phyloP scores from a whole-genome alignment of 208 protist species.

The Herpetomonas muscarum region DNA sequence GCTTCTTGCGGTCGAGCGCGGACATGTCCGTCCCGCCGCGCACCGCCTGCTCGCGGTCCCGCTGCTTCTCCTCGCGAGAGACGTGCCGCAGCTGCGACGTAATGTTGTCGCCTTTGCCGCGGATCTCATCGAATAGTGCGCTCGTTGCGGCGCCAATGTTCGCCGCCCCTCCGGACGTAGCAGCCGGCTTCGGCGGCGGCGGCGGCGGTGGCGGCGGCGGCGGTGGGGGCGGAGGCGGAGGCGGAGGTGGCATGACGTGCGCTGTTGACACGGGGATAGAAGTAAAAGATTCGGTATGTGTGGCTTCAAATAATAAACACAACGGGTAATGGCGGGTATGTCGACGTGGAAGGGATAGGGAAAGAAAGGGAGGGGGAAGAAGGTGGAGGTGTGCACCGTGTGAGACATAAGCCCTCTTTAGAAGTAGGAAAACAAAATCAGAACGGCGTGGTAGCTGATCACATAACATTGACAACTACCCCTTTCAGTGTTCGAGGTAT shows the following conservation, averaged over 20 bases:
- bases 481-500: too few species aligned
- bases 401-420: too few species aligned
- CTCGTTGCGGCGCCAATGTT: conserved; percentile 32
- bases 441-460: too few species aligned
- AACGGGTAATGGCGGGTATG: too few species aligned
- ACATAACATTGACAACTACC: too few species aligned
- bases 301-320: too few species aligned
- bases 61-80: conserved; percentile 63
- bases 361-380: too few species aligned
- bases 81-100: conserved; percentile 67
- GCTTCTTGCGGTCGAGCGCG: conserved; percentile 52
- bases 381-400: too few species aligned
- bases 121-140: conserved; percentile 75
- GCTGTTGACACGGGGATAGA: too few species aligned
- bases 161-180: background rate
- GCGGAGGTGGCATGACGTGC: background rate
- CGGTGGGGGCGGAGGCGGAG: conserved; percentile 19
- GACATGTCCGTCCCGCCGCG: conserved; percentile 64
- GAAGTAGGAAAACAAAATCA: too few species aligned
- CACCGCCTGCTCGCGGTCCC: conserved; percentile 66
- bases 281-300: too few species aligned
- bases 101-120: conserved; percentile 60
- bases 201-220: conserved; percentile 15
- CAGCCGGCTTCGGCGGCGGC: conserved; percentile 4
- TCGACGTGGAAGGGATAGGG: too few species aligned